phyloP scores from a whole-genome alignment of 768 basidiomycete species.

The Phanerodontia chrysosporium region DNA sequence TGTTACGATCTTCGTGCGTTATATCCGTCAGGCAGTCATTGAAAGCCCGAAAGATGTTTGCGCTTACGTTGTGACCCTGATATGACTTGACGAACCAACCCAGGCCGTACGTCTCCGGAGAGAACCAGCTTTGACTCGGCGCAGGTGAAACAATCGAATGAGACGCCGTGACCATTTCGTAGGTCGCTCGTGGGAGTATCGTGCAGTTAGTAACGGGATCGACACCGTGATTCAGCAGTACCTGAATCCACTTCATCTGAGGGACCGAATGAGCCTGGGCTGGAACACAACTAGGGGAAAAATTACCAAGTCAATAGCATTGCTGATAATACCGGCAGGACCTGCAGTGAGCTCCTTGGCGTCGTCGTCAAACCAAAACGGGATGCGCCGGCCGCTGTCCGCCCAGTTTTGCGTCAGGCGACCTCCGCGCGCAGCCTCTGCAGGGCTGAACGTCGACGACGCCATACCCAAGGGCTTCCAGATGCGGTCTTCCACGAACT shows the following conservation, averaged over 20 bases:
- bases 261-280: neutral
- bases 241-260: constrained; percentile 10
- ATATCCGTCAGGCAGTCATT: too few species aligned
- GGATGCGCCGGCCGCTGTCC: constrained; percentile 23
- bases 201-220: constrained; percentile 3
- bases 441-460: constrained; percentile 33
- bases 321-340: constrained; percentile 41
- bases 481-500: constrained; percentile 39
- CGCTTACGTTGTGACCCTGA: constrained; percentile 11
- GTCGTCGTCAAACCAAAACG: constrained; percentile 28
- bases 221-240: constrained; percentile 7
- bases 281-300: too few species aligned
- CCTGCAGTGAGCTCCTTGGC: constrained; percentile 28
- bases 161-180: neutral
- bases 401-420: constrained; percentile 25
- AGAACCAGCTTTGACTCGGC: neutral
- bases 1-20: neutral
- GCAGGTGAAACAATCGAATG: neutral
- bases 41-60: too few species aligned
- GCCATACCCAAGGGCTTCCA: constrained; percentile 38
- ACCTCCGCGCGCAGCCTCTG: constrained; percentile 29
- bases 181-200: neutral
- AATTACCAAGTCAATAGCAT: constrained; percentile 37
- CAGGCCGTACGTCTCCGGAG: constrained; percentile 4
- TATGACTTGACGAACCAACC: constrained; percentile 9